phyloP scores from a whole-genome alignment of 495 filamentous ascomycete species.

The Xylaria telfairii region DNA sequence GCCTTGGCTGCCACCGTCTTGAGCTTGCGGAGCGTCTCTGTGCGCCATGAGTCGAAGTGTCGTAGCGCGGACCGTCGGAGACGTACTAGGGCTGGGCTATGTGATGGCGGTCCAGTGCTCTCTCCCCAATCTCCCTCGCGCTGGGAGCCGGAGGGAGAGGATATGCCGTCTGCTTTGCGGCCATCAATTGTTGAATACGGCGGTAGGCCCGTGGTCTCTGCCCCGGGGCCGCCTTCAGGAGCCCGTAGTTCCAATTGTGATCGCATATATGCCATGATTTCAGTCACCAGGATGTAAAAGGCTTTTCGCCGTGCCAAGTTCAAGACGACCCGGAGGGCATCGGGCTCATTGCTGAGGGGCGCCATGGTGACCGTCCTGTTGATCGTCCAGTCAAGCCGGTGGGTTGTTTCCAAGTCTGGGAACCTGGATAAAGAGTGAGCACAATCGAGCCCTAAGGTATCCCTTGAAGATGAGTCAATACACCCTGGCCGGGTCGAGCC shows the following conservation, averaged over 20 bases:
- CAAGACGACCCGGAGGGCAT: conserved; percentile 51
- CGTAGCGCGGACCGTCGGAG: conserved; percentile 44
- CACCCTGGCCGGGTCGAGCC: background rate
- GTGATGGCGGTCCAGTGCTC: background rate
- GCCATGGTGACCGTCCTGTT: conserved; percentile 42
- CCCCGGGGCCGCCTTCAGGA: conserved; percentile 16
- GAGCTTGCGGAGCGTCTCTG: conserved; percentile 41
- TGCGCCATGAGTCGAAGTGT: conserved; percentile 52
- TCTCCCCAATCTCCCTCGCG: background rate
- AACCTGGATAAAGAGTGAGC: background rate
- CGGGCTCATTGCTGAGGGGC: conserved; percentile 51
- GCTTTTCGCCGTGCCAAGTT: conserved; percentile 49
- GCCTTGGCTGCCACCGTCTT: conserved; percentile 44
- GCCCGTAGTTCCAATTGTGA: conserved; percentile 43
- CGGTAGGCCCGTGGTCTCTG: background rate
- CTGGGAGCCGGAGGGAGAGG: conserved; percentile 18
- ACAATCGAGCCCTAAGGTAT: background rate
- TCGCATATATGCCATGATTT: conserved; percentile 50
- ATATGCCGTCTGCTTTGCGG: conserved; percentile 19
- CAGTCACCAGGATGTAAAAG: conserved; percentile 46
- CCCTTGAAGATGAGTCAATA: background rate
- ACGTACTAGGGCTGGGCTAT: conserved; percentile 40
- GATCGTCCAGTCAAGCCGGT: background rate
- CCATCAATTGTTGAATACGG: conserved; percentile 26
- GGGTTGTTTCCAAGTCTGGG: background rate